Evolutionary conservation across 2,329 filamentous ascomycete species (phyloP), one percentile per base, ranked within the genome.

Genomic region (Colletotrichum karsti): DNA sequence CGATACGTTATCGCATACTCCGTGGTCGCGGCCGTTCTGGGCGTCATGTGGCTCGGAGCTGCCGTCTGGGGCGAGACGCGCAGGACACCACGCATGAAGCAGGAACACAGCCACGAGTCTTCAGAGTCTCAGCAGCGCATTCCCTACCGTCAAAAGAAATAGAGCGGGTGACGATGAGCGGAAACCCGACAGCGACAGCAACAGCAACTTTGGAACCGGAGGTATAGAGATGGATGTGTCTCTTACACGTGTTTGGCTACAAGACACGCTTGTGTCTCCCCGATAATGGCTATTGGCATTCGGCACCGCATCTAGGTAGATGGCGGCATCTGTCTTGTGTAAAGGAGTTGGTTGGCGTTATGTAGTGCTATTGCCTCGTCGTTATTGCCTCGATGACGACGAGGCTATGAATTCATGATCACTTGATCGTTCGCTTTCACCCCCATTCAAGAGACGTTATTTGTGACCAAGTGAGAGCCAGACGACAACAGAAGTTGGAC

Each of bases 1-100:
- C 73, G 75, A 10, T 83, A 84, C 48, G 76, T 86, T 58, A 82
- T 88, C 53, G 86, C 84, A 0, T 92, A 91, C 75, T 77, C 83
- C 0, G 84, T 90, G 5, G 77, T 91, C 26, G 82, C 88, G 0
- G 87, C 78, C 8, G 72, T 90, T 9, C 73, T 88, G 22, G 82
- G 80, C 42, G 42, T 82, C 5, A 66, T 79, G 4, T 91, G 90
- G 72, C 56, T 81, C 9, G 75, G 70, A 1, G 74, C 78, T 22
- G 69, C 42, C 10, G 59, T 39, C n/a, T 63, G 42, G 64, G 53
- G 51, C 44, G 59, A 63, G 42, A 63, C 35, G 22, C 64, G 64
- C 64, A 42, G 39, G 28, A 37, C 59, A 22, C 37, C 53, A 20
- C 64, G 53, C 35, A 61, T 67, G 58, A 67, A 67, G 64, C 64